phyloP scores from a whole-genome alignment of 805 yeast genomes.

The Yarrowia hollandica region DNA sequence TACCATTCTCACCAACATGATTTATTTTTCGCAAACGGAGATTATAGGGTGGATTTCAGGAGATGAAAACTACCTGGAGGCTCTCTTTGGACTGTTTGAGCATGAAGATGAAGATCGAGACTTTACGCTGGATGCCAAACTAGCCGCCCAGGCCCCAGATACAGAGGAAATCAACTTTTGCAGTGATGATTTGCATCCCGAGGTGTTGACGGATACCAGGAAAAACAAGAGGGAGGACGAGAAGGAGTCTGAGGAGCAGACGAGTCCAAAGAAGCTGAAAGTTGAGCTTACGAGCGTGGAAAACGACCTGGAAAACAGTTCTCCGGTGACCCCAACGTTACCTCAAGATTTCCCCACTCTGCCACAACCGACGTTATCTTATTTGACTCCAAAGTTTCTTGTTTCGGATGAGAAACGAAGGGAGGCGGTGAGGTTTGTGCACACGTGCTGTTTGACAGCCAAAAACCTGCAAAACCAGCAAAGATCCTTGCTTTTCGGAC shows the following conservation, averaged over 20 bases:
- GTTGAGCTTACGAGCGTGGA: neutral
- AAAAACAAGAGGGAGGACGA: constrained; percentile 11
- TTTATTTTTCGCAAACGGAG: constrained; percentile 66
- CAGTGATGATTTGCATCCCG: too few species aligned
- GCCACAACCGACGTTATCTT: constrained; percentile 2
- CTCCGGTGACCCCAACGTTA: neutral
- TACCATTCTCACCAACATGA: constrained; percentile 63
- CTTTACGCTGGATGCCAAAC: neutral
- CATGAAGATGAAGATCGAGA: constrained; percentile 18
- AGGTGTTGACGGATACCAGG: too few species aligned
- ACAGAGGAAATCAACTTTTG: too few species aligned
- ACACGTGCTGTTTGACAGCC: constrained; percentile 76
- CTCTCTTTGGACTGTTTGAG: constrained; percentile 60
- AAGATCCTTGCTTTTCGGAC: constrained; percentile 62
- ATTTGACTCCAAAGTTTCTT: neutral
- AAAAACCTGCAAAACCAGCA: constrained; percentile 63
- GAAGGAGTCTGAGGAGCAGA: neutral
- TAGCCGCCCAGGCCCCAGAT: too few species aligned
- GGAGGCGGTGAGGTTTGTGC: constrained; percentile 75
- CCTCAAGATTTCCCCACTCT: neutral
- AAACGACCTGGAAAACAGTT: neutral
- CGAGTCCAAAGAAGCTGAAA: constrained; percentile 6
- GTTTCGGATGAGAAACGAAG: constrained; percentile 43
- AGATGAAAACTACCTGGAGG: constrained; percentile 53
- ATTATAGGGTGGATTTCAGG: constrained; percentile 60